A percentile compares a stretch with the other conserved stretches of the same genome.
Conservation (phyloP, 495 filamentous ascomycete genomes). For the Aspergillus hancockii region DNA sequence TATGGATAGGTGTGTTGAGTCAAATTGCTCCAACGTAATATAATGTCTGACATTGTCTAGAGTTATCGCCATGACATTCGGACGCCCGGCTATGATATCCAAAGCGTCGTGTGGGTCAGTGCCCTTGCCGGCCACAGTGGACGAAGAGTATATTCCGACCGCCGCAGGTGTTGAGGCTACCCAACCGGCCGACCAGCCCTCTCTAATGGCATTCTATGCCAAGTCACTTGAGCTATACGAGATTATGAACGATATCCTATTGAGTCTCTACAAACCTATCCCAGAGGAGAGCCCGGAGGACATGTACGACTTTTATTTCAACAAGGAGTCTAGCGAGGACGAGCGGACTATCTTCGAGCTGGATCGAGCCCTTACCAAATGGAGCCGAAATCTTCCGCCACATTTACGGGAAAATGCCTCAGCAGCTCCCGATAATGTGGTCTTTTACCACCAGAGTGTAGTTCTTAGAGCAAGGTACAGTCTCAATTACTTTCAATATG, state of each 20-base stretch:
- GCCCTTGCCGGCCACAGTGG: slow-evolving; percentile 38
- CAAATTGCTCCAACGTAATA: background rate
- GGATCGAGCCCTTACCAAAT: slow-evolving; percentile 35
- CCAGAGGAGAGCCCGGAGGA: slow-evolving; percentile 31
- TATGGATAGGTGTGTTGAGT: slow-evolving; percentile 38
- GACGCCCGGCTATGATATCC: slow-evolving; percentile 45
- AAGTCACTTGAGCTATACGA: slow-evolving; percentile 42
- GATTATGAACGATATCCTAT: slow-evolving; percentile 42
- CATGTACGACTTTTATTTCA: slow-evolving; percentile 36
- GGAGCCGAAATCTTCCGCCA: slow-evolving; percentile 32
- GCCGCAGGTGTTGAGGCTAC: slow-evolving; percentile 18
- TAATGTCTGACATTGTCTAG: slow-evolving; percentile 17
- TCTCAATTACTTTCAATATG: background rate
- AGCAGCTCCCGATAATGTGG: slow-evolving; percentile 12
- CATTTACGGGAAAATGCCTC: slow-evolving; percentile 25
- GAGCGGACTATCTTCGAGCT: slow-evolving; percentile 39
- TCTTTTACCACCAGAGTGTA: slow-evolving; percentile 37
- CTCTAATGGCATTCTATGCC: slow-evolving; percentile 43
- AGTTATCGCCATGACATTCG: slow-evolving; percentile 46
- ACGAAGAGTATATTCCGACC: slow-evolving; percentile 38
- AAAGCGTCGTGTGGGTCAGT: slow-evolving; percentile 33
- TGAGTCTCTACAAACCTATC: slow-evolving; percentile 34
- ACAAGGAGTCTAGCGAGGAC: slow-evolving; percentile 23
- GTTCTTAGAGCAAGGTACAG: slow-evolving; percentile 35
- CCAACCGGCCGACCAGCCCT: slow-evolving; percentile 31